A percentile compares a stretch with the other conserved stretches of the same genome.
Conservation (phyloP, 805 yeast species). For the Pichia gijzeniarum region DNA sequence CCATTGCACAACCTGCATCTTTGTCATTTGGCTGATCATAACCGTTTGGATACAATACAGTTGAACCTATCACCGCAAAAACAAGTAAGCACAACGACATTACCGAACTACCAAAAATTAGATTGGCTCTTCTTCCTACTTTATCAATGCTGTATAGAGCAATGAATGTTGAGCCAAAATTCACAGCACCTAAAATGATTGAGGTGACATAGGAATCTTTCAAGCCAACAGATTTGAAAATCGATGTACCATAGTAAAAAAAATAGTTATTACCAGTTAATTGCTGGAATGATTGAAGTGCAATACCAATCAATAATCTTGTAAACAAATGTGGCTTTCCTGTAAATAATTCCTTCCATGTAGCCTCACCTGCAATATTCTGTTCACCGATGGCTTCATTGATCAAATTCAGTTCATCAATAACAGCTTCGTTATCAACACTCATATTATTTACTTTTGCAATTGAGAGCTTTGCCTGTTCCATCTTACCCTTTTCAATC, state of each 20-base stretch:
- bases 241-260: conserved; percentile 57
- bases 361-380: conserved; percentile 52
- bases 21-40: conserved; percentile 35
- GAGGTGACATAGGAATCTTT: conserved; percentile 50
- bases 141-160: conserved; percentile 47
- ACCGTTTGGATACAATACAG: conserved; percentile 35
- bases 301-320: conserved; percentile 49
- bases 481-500: conserved; percentile 40
- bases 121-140: conserved; percentile 46
- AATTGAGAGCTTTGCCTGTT: conserved; percentile 46
- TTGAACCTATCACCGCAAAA: conserved; percentile 57
- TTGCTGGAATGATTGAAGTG: conserved; percentile 54
- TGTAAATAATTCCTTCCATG: conserved; percentile 53
- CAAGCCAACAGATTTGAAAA: conserved; percentile 52
- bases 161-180: conserved; percentile 47
- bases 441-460: conserved; percentile 51
- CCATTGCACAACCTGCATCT: conserved; percentile 55
- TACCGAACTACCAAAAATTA: conserved; percentile 42
- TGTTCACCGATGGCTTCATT: conserved; percentile 57
- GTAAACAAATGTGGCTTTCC: conserved; percentile 54
- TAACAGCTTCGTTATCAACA: conserved; percentile 45
- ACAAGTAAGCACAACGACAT: conserved; percentile 52
- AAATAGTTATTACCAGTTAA: conserved; percentile 58
- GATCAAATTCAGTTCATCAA: conserved; percentile 44
- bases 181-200: conserved; percentile 47